phyloP scores from a whole-genome alignment of 2,329 filamentous ascomycete species.

The Scedosporium dehoogii region DNA sequence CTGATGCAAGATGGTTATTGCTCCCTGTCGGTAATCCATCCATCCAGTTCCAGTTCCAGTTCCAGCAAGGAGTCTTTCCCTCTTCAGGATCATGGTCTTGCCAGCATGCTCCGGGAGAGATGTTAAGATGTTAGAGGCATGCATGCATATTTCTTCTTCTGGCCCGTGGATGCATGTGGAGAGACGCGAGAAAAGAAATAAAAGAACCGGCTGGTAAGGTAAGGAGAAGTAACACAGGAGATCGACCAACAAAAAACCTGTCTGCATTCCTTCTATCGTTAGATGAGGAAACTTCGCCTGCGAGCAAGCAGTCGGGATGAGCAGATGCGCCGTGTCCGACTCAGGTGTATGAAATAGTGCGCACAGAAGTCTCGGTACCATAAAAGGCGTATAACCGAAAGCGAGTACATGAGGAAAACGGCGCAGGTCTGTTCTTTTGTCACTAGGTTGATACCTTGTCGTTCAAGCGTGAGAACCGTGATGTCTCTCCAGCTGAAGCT shows the following conservation, averaged over 20 bases:
- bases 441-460: neutral
- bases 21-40: neutral
- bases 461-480: neutral
- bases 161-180: neutral
- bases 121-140: neutral
- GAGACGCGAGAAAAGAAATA: neutral
- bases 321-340: neutral
- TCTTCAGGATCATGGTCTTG: neutral
- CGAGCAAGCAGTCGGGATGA: neutral
- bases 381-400: neutral
- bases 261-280: neutral
- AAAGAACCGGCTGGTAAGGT: neutral
- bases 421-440: neutral
- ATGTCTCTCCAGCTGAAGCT: neutral
- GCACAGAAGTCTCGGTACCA: neutral
- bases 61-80: neutral
- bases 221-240: neutral
- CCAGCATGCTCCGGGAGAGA: neutral
- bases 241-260: neutral
- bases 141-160: neutral
- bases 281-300: neutral
- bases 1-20: neutral
- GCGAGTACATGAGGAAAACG: neutral
- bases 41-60: neutral
- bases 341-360: neutral